Conservation (phyloP, 306 rosid species). For the Betula pendula region DNA sequence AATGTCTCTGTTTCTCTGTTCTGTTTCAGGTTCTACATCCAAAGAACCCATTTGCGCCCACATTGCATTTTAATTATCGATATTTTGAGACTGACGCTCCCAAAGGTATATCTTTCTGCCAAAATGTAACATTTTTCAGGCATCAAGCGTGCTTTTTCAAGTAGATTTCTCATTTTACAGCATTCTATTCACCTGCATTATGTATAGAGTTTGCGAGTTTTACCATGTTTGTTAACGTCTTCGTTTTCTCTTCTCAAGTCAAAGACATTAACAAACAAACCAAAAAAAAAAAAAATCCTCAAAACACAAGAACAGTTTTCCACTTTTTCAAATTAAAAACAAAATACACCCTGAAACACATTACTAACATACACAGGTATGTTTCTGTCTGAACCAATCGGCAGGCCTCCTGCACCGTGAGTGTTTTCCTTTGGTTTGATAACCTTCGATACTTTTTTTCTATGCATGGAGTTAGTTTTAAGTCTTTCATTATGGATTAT, state of each 20-base stretch:
- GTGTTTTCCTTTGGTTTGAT: not conserved
- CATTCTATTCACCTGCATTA: not conserved
- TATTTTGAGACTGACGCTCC: slow-evolving; percentile 96
- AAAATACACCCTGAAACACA: too few relatives aligned
- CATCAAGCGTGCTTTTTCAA: not conserved
- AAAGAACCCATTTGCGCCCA: slow-evolving; percentile 95
- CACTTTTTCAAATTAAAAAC: too few relatives aligned
- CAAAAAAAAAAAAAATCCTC: too few relatives aligned
- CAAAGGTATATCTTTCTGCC: slow-evolving; percentile 42
- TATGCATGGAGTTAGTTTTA: not conserved
- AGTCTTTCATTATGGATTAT: not conserved
- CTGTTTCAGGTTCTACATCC: slow-evolving; percentile 85
- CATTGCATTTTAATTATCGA: slow-evolving; percentile 90
- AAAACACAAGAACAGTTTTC: too few relatives aligned
- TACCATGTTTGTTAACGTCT: too few relatives aligned
- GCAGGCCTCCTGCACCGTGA: not conserved
- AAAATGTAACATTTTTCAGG: not conserved
- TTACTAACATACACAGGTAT: too few relatives aligned
- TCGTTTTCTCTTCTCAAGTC: too few relatives aligned
- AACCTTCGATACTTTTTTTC: not conserved
- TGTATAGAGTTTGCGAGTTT: not conserved
- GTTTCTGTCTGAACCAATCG: not conserved
- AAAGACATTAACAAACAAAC: too few relatives aligned
- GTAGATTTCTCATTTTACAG: not conserved
- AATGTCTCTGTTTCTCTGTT: not conserved